These are phyloP conservation scores for Scheffersomyces coipomensis DNA, from an alignment of 805 yeast genomes.

Conservation along the genomic window DNA sequence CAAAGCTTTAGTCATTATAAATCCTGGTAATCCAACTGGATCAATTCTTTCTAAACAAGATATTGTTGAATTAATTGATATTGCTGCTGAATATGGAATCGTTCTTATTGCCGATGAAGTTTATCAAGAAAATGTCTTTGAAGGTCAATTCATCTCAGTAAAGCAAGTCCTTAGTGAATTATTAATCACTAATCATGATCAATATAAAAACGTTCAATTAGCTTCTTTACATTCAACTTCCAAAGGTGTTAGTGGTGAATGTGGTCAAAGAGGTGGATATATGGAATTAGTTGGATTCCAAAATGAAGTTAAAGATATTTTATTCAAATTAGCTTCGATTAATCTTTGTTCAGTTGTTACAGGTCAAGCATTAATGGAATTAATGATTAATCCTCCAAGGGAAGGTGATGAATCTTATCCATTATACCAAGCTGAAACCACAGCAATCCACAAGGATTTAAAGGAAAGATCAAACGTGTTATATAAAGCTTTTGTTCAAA, in stretches of 20 bases:
- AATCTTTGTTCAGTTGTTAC: conserved; percentile 91
- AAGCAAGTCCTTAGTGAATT: conserved; percentile 73
- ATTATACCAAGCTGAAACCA: conserved; percentile 61
- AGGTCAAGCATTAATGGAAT: conserved; percentile 90
- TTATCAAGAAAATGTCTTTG: conserved; percentile 88
- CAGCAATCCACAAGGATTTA: conserved; percentile 60
- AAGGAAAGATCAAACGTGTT: conserved; percentile 61
- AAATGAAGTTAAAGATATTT: conserved; percentile 63
- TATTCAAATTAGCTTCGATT: conserved; percentile 85
- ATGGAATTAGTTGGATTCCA: conserved; percentile 89
- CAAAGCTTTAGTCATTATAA: conserved; percentile 84
- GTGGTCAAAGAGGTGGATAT: conserved; percentile 99
- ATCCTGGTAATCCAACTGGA: conserved; percentile 99
- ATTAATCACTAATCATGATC: conserved; percentile 50
- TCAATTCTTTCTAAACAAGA: conserved; percentile 65
- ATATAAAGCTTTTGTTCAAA: conserved; percentile 64
- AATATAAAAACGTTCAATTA: conserved; percentile 72
- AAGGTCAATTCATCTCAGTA: conserved; percentile 79
- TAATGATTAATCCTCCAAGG: conserved; percentile 91
- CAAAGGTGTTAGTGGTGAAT: conserved; percentile 96
- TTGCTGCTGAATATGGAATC: conserved; percentile 83
- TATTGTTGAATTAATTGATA: conserved; percentile 67
- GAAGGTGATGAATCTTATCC: conserved; percentile 75
- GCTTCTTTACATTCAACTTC: conserved; percentile 97
- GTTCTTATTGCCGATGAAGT: conserved; percentile 97